A percentile compares a stretch with the other conserved stretches of the same genome.
Evolutionary conservation across 805 yeast species (phyloP).

Genomic region (Kodamaea lidongshanica): DNA sequence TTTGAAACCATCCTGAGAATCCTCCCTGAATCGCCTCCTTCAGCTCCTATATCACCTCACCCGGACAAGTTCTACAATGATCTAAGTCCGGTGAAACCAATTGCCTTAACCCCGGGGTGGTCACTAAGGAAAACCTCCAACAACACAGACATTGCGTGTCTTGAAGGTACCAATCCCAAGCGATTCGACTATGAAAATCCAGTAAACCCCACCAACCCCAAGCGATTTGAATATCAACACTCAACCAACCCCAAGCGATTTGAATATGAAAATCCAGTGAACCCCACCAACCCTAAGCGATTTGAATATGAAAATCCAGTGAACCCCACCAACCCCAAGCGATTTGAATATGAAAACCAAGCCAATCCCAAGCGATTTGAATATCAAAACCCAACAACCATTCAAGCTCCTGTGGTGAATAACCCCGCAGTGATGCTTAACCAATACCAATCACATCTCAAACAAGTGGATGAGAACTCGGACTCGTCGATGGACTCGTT

Average conservation of each 20-base stretch:
- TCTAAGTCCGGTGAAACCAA: constrained; percentile 1
- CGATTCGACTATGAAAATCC: constrained; percentile 6
- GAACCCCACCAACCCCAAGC: constrained; percentile 3
- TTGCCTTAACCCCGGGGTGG: constrained; percentile 9
- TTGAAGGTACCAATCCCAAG: constrained; percentile 14
- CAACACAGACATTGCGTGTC: constrained; percentile 26
- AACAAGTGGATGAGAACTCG: constrained; percentile 9
- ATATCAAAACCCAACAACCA: constrained; percentile 19
- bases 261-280: constrained; percentile 12
- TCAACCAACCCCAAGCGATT: constrained; percentile 22
- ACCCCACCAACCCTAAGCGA: constrained; percentile 25
- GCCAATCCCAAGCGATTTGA: constrained; percentile 15
- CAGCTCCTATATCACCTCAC: constrained; percentile 37
- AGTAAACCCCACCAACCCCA: constrained; percentile 22
- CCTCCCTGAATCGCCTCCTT: constrained; percentile 41
- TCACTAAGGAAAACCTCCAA: constrained; percentile 14
- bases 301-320: constrained; percentile 11
- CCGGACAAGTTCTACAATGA: constrained; percentile 6
- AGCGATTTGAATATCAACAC: constrained; percentile 12
- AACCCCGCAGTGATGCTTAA: constrained; percentile 1
- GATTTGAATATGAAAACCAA: constrained; percentile 6
- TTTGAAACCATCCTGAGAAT: constrained; percentile 16
- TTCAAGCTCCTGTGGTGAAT: too few relatives aligned
- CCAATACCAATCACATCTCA: constrained; percentile 1
- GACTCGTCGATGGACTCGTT: constrained; percentile 34